Evolutionary conservation across 23 red algal species (phyloP).

Genomic region (Cyanidium caldarium): DNA sequence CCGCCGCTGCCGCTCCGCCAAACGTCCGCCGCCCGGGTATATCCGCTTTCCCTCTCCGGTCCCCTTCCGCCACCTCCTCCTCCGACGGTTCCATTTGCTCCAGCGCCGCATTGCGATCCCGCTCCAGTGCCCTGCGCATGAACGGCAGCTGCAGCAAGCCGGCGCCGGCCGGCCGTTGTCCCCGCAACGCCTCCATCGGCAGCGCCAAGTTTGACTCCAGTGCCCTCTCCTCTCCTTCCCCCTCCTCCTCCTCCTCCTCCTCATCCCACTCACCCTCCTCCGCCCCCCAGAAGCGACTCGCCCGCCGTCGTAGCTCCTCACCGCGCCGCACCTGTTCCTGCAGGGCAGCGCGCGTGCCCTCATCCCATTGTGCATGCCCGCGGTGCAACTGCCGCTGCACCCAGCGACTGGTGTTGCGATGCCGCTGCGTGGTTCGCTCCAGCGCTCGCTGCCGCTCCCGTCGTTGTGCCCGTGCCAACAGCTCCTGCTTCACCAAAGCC

Average conservation of each 20-base stretch:
- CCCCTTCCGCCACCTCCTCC: no score
- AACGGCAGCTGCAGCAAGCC: no score
- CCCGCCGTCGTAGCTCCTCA: constrained; percentile 8
- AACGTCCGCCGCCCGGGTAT: no score
- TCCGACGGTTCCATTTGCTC: no score
- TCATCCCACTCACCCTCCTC: background rate
- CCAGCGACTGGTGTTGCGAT: constrained; percentile 64
- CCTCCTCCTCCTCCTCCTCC: background rate
- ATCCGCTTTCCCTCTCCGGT: no score
- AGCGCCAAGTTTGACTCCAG: no score
- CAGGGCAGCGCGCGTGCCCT: constrained; percentile 28
- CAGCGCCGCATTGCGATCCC: no score
- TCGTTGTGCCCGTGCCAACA: background rate
- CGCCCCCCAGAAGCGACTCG: background rate
- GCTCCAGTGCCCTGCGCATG: no score
- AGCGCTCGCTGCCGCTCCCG: constrained; percentile 48
- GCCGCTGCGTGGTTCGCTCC: constrained; percentile 49
- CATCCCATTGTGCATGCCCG: constrained; percentile 16
- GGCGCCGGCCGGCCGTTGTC: no score
- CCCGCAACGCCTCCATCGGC: no score
- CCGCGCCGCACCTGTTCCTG: constrained; percentile 48
- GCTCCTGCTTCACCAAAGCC: background rate
- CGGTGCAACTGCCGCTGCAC: constrained; percentile 43
- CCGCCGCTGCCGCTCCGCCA: no score
- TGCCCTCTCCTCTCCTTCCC: no score